Evolutionary conservation across 441 rosid species (phyloP).

Genomic region (Erodium texanum): DNA sequence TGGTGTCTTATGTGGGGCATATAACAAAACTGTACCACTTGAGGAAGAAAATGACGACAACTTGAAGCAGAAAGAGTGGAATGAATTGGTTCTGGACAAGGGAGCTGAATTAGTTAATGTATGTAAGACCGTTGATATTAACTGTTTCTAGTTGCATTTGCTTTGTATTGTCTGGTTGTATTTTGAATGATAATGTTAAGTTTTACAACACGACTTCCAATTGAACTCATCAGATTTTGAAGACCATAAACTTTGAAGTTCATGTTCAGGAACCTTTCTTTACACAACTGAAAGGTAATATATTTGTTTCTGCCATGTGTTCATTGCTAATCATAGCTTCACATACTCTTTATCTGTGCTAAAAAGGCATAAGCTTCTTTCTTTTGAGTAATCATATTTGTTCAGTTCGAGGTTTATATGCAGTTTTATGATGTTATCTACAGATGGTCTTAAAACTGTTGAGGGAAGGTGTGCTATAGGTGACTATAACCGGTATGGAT

Average conservation of each 20-base stretch:
- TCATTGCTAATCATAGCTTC: background rate
- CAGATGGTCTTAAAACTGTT: constrained; percentile 6
- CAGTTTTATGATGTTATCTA: background rate
- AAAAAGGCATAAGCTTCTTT: too few relatives aligned
- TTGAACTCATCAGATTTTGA: constrained; percentile 16
- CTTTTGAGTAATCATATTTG: background rate
- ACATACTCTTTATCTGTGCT: background rate
- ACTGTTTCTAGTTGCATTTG: background rate
- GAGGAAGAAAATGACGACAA: constrained; percentile 1
- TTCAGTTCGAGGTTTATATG: background rate
- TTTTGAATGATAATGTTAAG: background rate
- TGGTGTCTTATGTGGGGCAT: background rate
- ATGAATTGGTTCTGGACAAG: constrained; percentile 8
- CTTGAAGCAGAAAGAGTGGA: constrained; percentile 4
- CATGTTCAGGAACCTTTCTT: constrained; percentile 25
- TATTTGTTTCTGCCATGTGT: background rate
- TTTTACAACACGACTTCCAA: background rate
- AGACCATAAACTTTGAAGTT: constrained; percentile 16
- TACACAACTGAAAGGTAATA: constrained; percentile 20
- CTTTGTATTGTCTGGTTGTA: background rate
- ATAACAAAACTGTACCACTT: background rate
- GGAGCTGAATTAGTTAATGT: constrained; percentile 20
- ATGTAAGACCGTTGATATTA: background rate
- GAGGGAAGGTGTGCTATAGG: constrained; percentile 26
- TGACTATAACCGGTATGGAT: constrained; percentile 38